phyloP scores from a whole-genome alignment of 1,139 yeast species.

The Suhomyces panamericanus region DNA sequence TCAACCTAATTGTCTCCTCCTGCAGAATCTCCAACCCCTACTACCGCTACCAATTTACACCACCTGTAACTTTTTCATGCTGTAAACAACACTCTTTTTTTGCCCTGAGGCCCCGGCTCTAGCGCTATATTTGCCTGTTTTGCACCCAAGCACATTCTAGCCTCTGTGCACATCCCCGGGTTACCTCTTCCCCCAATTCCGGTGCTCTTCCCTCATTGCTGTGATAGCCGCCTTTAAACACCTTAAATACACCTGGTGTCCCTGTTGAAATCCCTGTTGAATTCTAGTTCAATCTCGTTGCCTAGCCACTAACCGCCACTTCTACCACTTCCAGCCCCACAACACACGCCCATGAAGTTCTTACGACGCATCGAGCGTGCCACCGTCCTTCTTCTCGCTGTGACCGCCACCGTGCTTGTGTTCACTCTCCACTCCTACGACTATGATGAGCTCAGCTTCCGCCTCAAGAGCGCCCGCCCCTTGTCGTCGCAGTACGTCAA shows the following conservation, averaged over 20 bases:
- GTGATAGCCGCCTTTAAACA: neutral
- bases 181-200: neutral
- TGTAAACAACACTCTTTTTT: neutral
- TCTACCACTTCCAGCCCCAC: too few relatives aligned
- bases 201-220: neutral
- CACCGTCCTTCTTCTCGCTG: slow-evolving; percentile 1
- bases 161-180: too few relatives aligned
- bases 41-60: too few relatives aligned
- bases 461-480: neutral
- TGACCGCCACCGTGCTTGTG: neutral
- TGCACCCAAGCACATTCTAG: neutral
- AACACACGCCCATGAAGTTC: slow-evolving; percentile 8
- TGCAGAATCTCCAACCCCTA: neutral
- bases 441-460: slow-evolving; percentile 3
- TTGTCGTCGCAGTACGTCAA: neutral
- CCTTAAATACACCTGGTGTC: too few relatives aligned
- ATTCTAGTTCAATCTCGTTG: too few relatives aligned
- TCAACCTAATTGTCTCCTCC: neutral
- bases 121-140: neutral
- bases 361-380: slow-evolving; percentile 6
- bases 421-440: slow-evolving; percentile 5
- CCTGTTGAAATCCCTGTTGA: too few relatives aligned
- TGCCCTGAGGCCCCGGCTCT: neutral
- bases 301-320: too few relatives aligned
- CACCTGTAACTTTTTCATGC: too few relatives aligned